phyloP scores from a whole-genome alignment of 352 stramenopile species.

The Phytophthora aleatoria region DNA sequence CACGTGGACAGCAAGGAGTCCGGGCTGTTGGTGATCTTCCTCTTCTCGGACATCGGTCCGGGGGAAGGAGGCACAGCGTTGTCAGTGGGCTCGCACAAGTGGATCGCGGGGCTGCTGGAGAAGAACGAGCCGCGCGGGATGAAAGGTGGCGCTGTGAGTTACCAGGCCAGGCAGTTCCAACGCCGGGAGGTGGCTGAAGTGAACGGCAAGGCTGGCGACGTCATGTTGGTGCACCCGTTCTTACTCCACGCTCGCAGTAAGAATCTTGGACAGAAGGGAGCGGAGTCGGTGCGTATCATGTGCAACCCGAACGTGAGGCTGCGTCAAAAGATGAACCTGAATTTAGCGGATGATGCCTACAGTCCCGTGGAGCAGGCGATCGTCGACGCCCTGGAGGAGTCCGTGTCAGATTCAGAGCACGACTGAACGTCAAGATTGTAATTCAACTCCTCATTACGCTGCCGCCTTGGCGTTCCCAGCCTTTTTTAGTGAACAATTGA shows the following conservation, averaged over 20 bases:
- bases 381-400: conserved; percentile 31
- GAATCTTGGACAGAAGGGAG: conserved; percentile 57
- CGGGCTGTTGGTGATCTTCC: conserved; percentile 52
- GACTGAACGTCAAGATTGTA: not conserved
- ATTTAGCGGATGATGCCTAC: conserved; percentile 35
- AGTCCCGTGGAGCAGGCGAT: conserved; percentile 55
- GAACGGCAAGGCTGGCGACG: conserved; percentile 66
- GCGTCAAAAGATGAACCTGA: conserved; percentile 51
- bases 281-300: conserved; percentile 71
- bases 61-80: conserved; percentile 65
- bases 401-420: not conserved
- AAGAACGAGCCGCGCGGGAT: conserved; percentile 58
- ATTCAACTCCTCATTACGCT: not conserved
- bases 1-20: conserved; percentile 47
- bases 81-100: conserved; percentile 65
- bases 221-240: conserved; percentile 85
- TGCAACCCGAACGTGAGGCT: conserved; percentile 71
- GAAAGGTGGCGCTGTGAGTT: conserved; percentile 63
- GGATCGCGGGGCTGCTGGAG: conserved; percentile 57
- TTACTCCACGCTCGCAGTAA: conserved; percentile 78
- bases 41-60: conserved; percentile 22
- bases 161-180: conserved; percentile 38
- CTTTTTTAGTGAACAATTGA: not conserved
- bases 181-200: conserved; percentile 61
- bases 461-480: not conserved